Conservation (phyloP, 257 asterid species). For the Solanum piurae region DNA sequence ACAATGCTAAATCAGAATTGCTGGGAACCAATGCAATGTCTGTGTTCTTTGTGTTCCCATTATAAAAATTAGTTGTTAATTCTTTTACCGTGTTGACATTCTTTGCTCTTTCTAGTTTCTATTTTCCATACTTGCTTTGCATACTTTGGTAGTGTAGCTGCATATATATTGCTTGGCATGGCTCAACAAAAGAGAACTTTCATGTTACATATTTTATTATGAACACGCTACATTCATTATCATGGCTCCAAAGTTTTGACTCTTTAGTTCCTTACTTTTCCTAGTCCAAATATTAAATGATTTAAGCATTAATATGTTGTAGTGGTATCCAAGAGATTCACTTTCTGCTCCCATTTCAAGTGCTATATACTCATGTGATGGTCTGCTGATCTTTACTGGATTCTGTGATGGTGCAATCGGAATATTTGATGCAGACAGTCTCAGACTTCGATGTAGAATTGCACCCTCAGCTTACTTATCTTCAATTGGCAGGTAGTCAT, state of each 20-base stretch:
- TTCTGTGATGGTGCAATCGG: conserved; percentile 90
- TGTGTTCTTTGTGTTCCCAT: not conserved
- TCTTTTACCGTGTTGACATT: not conserved
- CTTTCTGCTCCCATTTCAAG: conserved; percentile 70
- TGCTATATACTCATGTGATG: conserved; percentile 82
- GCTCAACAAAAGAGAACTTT: not conserved
- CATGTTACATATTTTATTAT: not conserved
- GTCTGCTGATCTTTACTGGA: conserved; percentile 57
- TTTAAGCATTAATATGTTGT: conserved; percentile 8
- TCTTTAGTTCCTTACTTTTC: not conserved
- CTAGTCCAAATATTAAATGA: not conserved
- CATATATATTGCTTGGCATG: not conserved
- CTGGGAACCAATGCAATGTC: not conserved
- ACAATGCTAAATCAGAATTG: not conserved
- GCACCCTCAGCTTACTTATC: conserved; percentile 72
- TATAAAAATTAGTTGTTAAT: not conserved
- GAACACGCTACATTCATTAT: not conserved
- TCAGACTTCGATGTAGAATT: conserved; percentile 63
- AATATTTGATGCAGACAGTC: conserved; percentile 60
- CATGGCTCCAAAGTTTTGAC: not conserved
- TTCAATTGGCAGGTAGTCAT: conserved; percentile 53
- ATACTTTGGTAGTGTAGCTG: not conserved
- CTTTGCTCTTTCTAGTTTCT: not conserved
- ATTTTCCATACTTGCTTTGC: not conserved
- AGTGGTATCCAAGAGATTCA: conserved; percentile 87